Conservation (phyloP, 345 rosid species). For the Populus nigra region DNA sequence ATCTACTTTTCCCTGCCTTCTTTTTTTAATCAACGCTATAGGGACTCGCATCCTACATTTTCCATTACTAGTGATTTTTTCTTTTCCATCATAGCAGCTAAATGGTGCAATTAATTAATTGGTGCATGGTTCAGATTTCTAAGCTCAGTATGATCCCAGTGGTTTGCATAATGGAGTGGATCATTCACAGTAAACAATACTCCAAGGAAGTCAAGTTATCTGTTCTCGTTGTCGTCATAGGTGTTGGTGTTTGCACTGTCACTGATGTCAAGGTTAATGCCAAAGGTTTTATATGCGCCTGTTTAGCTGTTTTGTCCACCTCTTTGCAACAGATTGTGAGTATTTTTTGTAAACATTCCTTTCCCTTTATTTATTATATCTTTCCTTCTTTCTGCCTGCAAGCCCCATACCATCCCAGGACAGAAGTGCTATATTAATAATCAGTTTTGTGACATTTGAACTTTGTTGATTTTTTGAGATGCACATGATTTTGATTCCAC, state of each 20-base stretch:
- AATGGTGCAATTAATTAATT: not conserved
- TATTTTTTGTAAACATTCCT: not conserved
- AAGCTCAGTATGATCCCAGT: conserved; percentile 97
- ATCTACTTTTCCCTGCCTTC: not conserved
- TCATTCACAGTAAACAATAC: conserved; percentile 77
- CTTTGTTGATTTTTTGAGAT: not conserved
- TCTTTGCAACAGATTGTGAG: conserved; percentile 97
- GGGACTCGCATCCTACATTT: not conserved
- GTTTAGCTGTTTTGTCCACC: conserved; percentile 75
- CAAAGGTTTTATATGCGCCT: conserved; percentile 87
- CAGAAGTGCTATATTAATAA: not conserved
- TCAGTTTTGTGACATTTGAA: not conserved
- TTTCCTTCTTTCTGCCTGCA: not conserved
- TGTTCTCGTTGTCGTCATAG: conserved; percentile 79
- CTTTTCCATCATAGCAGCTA: not conserved
- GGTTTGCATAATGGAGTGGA: conserved; percentile 93
- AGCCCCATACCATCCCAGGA: not conserved
- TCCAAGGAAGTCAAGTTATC: conserved; percentile 70
- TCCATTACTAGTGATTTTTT: not conserved
- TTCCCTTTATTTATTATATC: not conserved
- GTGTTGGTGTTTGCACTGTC: conserved; percentile 92
- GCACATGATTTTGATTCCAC: not conserved
- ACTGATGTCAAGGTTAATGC: conserved; percentile 94
- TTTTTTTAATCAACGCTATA: not conserved
- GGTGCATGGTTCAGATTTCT: conserved; percentile 51